Conservation (phyloP, 495 filamentous ascomycete genomes). For the Hypoxylon intermedium region DNA sequence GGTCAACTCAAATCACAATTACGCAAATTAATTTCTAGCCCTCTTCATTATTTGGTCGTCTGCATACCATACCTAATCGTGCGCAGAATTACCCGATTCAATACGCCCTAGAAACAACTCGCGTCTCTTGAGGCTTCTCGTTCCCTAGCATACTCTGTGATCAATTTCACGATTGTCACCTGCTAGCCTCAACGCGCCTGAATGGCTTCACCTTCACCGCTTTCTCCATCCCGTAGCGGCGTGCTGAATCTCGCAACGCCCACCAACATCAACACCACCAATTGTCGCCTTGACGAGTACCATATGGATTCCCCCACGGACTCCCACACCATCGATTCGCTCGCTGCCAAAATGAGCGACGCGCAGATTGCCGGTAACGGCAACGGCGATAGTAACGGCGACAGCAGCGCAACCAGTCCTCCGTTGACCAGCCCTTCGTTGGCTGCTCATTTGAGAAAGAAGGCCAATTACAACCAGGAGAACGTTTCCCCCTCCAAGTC, state of each 20-base stretch:
- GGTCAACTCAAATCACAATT: neutral
- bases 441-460: constrained; percentile 40
- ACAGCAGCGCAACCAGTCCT: constrained; percentile 37
- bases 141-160: neutral
- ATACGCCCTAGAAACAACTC: too few relatives aligned
- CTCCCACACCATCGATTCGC: constrained; percentile 7
- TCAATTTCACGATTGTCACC: too few relatives aligned
- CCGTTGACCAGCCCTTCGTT: constrained; percentile 42
- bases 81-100: too few relatives aligned
- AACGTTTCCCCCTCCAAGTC: constrained; percentile 47
- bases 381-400: too few relatives aligned
- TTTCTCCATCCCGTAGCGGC: constrained; percentile 45
- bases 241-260: constrained; percentile 50
- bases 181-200: constrained; percentile 2
- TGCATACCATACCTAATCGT: too few relatives aligned
- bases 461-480: constrained; percentile 41
- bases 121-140: too few relatives aligned
- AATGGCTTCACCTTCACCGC: constrained; percentile 49
- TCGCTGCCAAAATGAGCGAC: constrained; percentile 25
- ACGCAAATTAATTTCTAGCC: too few relatives aligned
- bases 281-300: constrained; percentile 36
- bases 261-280: constrained; percentile 6
- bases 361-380: constrained; percentile 5
- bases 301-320: too few relatives aligned
- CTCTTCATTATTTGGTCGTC: too few relatives aligned